Base-by-base conservation (phyloP, 768 basidiomycete genomes). In the Tylopilus plumbeoviolaceoides region DNA sequence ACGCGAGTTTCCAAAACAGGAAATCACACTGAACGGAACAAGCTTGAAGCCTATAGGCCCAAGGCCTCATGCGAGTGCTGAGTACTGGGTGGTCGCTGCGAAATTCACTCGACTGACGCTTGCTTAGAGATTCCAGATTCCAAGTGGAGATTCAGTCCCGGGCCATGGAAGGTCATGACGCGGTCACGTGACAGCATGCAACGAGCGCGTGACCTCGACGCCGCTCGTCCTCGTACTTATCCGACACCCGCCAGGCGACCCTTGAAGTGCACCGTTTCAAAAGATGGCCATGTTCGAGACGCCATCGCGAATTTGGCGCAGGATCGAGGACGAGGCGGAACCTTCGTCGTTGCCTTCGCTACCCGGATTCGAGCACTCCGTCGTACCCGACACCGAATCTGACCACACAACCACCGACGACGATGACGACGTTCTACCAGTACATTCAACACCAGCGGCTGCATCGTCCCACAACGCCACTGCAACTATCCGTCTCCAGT, bases 261-360 rank as follows among this genome's bases (percentile, higher is more conserved):
- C 39, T 31, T 36, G n/a, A 36, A 23, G 42, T 46, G 15, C 10
- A 7, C 30, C 42, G 7, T 48, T 35, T 36, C 25, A 28, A 53
- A 38, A 25, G 72, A 76, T 83, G 62, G 75, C 75, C 15, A 69
- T 80, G 70, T 75, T 83, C 25, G 90, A 93, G 69, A 93, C 90
- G 15, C 90, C 90, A 0, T 92, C 91, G 23, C 77, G 89, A 41
- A 84, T 93, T 63, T 89, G 85, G 86, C 79, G 90, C 27, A 80
- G 91, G 43, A 91, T 93, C 47, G 82, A 92, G 67, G 85, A 90
- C 59, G 81, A 83, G 54, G 70, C 75, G 57, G 88, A 90, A 57
- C 86, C 91, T 75, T 87, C 91, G 10, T 92, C 90, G 28, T 73
- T 93, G 3, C 90, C 90, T 2, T 89, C 88, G 4, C 68, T 91